These are phyloP conservation scores for Thalassiosira hispida DNA, from an alignment of 352 stramenopile species.

Conservation along the genomic window DNA sequence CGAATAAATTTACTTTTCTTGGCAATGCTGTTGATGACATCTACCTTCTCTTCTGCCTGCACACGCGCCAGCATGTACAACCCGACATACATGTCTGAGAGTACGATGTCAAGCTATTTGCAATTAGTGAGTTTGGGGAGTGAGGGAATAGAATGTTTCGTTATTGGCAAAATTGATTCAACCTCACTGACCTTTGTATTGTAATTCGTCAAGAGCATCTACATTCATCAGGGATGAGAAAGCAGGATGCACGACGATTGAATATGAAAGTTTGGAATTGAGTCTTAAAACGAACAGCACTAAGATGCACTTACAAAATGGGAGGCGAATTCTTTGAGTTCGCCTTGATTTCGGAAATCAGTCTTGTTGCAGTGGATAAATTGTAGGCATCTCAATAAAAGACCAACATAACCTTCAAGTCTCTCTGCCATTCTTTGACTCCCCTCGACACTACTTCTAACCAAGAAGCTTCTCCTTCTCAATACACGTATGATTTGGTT, in stretches of 20 bases:
- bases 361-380: not conserved
- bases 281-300: not conserved
- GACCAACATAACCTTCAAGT: conserved; percentile 3
- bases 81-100: conserved; percentile 26
- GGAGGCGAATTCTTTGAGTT: conserved; percentile 8
- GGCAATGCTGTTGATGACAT: not conserved
- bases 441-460: not conserved
- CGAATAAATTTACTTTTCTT: conserved; percentile 3
- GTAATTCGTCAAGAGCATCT: conserved; percentile 20
- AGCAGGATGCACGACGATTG: not conserved
- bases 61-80: conserved; percentile 2
- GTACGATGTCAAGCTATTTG: conserved; percentile 4
- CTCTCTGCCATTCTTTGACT: not conserved
- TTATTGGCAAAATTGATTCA: not conserved
- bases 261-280: not conserved
- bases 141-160: not conserved
- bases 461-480: conserved; percentile 1
- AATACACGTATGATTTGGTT: conserved; percentile 7
- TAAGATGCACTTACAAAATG: not conserved
- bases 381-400: not conserved
- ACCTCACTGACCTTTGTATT: conserved; percentile 7
- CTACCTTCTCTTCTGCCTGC: conserved; percentile 5
- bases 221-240: not conserved
- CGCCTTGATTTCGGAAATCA: conserved; percentile 11
- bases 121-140: not conserved